These are phyloP conservation scores for Saccharum hybrid DNA, from an alignment of 202 grass and related monocot genomes.

Conservation along the genomic window DNA sequence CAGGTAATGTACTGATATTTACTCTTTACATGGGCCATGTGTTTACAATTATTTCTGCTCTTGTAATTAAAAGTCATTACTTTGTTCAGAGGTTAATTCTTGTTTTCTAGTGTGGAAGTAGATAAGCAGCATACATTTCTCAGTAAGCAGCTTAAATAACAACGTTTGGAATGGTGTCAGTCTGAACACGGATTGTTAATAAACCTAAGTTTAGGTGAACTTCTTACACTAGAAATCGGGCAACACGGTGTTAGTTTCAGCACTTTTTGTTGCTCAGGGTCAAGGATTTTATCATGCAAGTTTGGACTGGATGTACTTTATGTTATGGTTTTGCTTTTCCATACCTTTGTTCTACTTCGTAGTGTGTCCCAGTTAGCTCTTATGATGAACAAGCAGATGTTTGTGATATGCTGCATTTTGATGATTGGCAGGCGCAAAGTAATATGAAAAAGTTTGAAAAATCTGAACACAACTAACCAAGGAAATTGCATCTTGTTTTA, in stretches of 20 bases:
- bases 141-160: slow-evolving; percentile 3
- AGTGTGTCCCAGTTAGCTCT: background rate
- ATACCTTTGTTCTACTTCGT: background rate
- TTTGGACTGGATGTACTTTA: background rate
- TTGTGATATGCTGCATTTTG: no score
- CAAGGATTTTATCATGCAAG: background rate
- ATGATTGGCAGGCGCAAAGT: background rate
- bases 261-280: background rate
- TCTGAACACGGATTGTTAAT: background rate
- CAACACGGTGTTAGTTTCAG: background rate
- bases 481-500: background rate
- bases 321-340: background rate
- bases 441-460: slow-evolving; percentile 14
- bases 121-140: background rate
- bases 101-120: slow-evolving; percentile 1
- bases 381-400: background rate
- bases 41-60: slow-evolving; percentile 8
- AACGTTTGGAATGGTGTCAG: background rate
- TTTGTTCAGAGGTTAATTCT: slow-evolving; percentile 23
- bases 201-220: background rate
- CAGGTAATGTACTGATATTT: slow-evolving; percentile 61
- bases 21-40: background rate
- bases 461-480: background rate
- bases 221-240: background rate
- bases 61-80: slow-evolving; percentile 18